These are phyloP conservation scores for Dichomitus squalens DNA, from an alignment of 1,284 basidiomycete species.

Conservation along the genomic window DNA sequence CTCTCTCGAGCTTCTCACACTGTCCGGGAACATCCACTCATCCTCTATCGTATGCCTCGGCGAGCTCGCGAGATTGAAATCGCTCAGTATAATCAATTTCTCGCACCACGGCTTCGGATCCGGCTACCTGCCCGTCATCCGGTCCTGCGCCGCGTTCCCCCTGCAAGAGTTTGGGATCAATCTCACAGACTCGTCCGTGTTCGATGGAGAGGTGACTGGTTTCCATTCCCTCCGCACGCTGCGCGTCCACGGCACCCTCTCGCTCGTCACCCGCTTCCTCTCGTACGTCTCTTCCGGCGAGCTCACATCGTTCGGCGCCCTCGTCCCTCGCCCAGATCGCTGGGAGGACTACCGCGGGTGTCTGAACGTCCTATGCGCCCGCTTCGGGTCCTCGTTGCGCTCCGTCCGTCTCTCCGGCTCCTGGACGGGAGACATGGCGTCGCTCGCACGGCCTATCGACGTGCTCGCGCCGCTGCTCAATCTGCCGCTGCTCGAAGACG, in stretches of 20 bases:
- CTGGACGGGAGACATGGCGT: conserved; percentile 11
- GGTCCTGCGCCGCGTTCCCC: conserved; percentile 11
- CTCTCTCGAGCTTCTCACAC: conserved; percentile 6
- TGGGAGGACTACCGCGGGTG: conserved; percentile 10
- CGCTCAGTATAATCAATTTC: conserved; percentile 14
- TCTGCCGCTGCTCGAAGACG: conserved; percentile 13
- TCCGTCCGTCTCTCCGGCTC: conserved; percentile 12
- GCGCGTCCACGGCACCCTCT: conserved; percentile 13
- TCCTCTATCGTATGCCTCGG: conserved; percentile 7
- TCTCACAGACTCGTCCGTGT: conserved; percentile 1
- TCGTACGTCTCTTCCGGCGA: conserved; percentile 8
- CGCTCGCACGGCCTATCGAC: conserved; percentile 9
- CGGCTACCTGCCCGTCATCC: conserved; percentile 9
- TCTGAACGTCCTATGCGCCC: conserved; percentile 4
- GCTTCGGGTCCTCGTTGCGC: conserved; percentile 9
- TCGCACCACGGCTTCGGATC: conserved; percentile 8
- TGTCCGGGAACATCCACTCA: conserved; percentile 11
- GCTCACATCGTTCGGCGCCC: conserved; percentile 10
- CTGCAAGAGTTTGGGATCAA: conserved; percentile 13
- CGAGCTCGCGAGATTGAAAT: conserved; percentile 5
- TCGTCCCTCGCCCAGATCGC: conserved; percentile 11
- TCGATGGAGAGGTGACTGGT: conserved; percentile 3
- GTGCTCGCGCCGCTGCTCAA: conserved; percentile 8
- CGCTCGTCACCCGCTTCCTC: conserved; percentile 13
- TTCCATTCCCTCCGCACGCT: conserved; percentile 12